Evolutionary conservation across 768 basidiomycete genomes (phyloP).

Genomic region (Trametes cingulata): DNA sequence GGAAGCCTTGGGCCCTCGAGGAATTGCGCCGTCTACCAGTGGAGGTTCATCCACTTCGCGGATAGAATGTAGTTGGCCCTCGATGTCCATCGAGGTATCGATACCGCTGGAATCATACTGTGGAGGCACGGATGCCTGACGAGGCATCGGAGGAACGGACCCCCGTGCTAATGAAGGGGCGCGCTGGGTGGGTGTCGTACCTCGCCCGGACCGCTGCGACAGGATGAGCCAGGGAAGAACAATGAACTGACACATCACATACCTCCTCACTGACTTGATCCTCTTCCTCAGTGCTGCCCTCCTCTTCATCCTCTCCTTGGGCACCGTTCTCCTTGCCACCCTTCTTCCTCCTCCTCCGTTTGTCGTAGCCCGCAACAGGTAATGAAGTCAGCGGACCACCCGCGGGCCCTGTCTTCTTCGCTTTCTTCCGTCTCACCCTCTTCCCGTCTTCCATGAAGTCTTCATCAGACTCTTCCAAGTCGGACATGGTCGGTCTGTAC

Average conservation of each 20-base stretch:
- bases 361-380: conserved; percentile 67
- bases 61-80: conserved; percentile 61
- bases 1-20: conserved; percentile 25
- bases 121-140: conserved; percentile 40
- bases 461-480: conserved; percentile 63
- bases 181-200: conserved; percentile 25
- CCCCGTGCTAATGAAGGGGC: conserved; percentile 21
- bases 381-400: conserved; percentile 56
- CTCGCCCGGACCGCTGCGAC: conserved; percentile 25
- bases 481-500: conserved; percentile 67
- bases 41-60: conserved; percentile 59
- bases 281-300: conserved; percentile 43
- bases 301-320: conserved; percentile 47
- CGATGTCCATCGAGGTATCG: conserved; percentile 40
- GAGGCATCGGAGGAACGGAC: conserved; percentile 39
- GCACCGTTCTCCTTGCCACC: conserved; percentile 44
- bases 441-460: conserved; percentile 56
- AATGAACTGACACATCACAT: conserved; percentile 10
- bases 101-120: conserved; percentile 32
- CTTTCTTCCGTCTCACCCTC: conserved; percentile 50
- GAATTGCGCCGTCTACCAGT: conserved; percentile 35
- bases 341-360: conserved; percentile 52
- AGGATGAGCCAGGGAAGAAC: conserved; percentile 10
- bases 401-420: conserved; percentile 49
- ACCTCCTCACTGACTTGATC: conserved; percentile 46